These are phyloP conservation scores for Alternaria infectoria DNA, from an alignment of 2,329 filamentous ascomycete genomes.

Conservation along the genomic window DNA sequence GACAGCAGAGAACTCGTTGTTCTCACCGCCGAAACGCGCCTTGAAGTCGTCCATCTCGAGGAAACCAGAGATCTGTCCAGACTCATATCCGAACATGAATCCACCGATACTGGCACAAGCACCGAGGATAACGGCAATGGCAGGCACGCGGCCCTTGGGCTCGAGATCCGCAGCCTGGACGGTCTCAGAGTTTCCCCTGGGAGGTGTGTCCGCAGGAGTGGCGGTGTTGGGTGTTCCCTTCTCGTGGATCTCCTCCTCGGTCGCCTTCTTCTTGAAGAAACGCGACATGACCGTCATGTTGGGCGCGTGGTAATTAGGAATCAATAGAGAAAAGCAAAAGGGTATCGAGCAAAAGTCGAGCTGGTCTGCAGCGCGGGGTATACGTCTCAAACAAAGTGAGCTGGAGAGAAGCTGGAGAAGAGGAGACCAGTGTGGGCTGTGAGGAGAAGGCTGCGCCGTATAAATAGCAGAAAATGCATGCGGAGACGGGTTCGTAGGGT, in stretches of 20 bases:
- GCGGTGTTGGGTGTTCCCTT: constrained; percentile 34
- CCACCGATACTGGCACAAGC: constrained; percentile 44
- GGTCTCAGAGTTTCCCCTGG: constrained; percentile 28
- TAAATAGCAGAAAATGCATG: constrained; percentile 25
- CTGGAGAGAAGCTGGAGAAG: constrained; percentile 26
- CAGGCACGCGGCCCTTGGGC: constrained; percentile 33
- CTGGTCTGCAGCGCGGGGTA: constrained; percentile 7
- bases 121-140: constrained; percentile 38
- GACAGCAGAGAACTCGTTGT: constrained; percentile 41
- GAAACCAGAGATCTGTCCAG: constrained; percentile 33
- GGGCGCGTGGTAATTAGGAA: constrained; percentile 2
- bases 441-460: constrained; percentile 21
- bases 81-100: constrained; percentile 42
- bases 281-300: constrained; percentile 23
- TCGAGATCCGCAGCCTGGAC: constrained; percentile 13
- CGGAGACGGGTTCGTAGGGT: constrained; percentile 22
- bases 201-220: constrained; percentile 33
- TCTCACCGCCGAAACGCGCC: constrained; percentile 40
- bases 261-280: constrained; percentile 27
- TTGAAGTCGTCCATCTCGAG: constrained; percentile 45
- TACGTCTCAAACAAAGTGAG: constrained; percentile 11
- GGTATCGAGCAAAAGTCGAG: constrained; percentile 3
- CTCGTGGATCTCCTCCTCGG: constrained; percentile 23
- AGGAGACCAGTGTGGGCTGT: constrained; percentile 24
- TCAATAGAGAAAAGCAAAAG: background rate